phyloP scores from a whole-genome alignment of 306 rosid genomes.

The Acacia melanoxylon region DNA sequence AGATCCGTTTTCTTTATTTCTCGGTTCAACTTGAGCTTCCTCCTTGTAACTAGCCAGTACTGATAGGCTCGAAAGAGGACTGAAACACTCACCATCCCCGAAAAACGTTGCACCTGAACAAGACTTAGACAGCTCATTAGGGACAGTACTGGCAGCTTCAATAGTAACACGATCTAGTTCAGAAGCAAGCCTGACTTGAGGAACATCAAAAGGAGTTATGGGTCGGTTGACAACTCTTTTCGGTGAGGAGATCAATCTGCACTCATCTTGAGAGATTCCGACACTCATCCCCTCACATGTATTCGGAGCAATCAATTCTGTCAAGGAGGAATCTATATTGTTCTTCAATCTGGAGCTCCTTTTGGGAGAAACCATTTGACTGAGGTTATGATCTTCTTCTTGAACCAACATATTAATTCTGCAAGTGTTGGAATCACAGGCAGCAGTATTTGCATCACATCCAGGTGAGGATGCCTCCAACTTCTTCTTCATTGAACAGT shows the following conservation, averaged over 20 bases:
- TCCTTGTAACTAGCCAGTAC: constrained; percentile 14
- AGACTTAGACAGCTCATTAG: constrained; percentile 14
- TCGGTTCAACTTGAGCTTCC: constrained; percentile 15
- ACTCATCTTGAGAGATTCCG: not conserved
- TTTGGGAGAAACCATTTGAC: constrained; percentile 31
- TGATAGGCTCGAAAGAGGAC: constrained; percentile 20
- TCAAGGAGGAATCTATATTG: constrained; percentile 22
- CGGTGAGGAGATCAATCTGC: not conserved
- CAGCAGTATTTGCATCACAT: constrained; percentile 6
- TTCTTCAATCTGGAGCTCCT: constrained; percentile 21
- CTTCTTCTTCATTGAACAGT: constrained; percentile 58
- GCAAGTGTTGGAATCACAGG: constrained; percentile 22
- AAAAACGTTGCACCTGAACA: constrained; percentile 14
- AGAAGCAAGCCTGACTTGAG: constrained; percentile 10
- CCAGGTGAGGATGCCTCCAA: constrained; percentile 36
- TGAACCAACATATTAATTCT: constrained; percentile 1
- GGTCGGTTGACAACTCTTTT: not conserved
- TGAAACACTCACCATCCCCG: constrained; percentile 21
- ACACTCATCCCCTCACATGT: not conserved
- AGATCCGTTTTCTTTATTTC: constrained; percentile 1
- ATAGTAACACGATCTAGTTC: constrained; percentile 5
- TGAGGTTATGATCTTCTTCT: constrained; percentile 26
- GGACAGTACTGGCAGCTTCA: not conserved
- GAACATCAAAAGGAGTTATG: constrained; percentile 1
- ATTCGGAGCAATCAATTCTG: constrained; percentile 8